Base-by-base conservation (phyloP, 1,284 basidiomycete genomes). In the Earliella scabrosa region DNA sequence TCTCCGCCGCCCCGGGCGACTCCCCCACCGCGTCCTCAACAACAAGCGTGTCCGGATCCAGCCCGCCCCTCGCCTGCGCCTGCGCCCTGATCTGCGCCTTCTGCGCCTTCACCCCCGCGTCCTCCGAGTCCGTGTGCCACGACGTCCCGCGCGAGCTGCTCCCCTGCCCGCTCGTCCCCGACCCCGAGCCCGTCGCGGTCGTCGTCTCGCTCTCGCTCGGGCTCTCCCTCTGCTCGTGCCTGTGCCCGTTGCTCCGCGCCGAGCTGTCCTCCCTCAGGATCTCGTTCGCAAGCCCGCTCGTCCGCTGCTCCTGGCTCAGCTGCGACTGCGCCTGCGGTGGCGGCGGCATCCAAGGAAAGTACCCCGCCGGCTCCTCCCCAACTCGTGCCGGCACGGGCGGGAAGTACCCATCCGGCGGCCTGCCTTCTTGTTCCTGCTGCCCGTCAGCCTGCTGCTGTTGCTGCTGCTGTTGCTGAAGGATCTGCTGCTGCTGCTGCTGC, bases 261-360 rank as follows among this genome's bases (percentile, higher is more conserved):
- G 50, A 44, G 36, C 54, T 57, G n/a, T 56, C 52, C 29, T 58
- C 64, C 6, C 59, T 41, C 48, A 76, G 49, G 47, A 81, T 78
- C 71, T 81, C 79, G 58, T 72, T 72, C 50, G 73, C 76, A 43
- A 81, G 68, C 58, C 68, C 67, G 56, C 66, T 70, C 43, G 66
- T 63, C 41, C 66, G 53, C 55, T 50, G 56, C 26, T 24, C 20
- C 44, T 35, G 52, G 50, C 39, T 52, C 36, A 41, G 54, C 21
- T 50, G 27, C 52, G 18, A 7, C 49, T 47, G 38, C 38, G 20
- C 7, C 32, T n/a, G 24, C 18, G 43, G 26, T 21, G 53, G 13
- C 1, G 64, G 65, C 38, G 72, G 67, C 56, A 81, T 69, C 21
- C 74, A 74, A 51, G 77, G 78, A 68, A 82, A 82, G 65, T 82